phyloP scores from a whole-genome alignment of 306 rosid species.

The Gastrolobium bilobum region DNA sequence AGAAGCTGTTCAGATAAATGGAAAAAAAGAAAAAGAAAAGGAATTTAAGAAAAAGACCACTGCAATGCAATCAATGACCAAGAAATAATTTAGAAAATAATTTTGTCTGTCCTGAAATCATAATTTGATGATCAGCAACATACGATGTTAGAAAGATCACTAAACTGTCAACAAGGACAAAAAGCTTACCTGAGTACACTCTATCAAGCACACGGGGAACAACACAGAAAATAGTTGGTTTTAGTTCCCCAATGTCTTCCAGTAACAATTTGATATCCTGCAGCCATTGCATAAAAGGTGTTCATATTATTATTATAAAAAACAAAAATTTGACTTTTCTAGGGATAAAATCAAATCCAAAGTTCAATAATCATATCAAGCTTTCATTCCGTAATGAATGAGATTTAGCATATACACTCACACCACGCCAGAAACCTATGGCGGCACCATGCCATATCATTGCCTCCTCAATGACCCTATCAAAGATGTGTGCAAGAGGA shows the following conservation, averaged over 20 bases:
- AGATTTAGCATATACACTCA: constrained; percentile 56
- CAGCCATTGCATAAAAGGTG: constrained; percentile 43
- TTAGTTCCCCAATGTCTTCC: constrained; percentile 87
- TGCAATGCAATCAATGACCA: constrained; percentile 37
- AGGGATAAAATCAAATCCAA: constrained; percentile 6
- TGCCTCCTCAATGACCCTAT: constrained; percentile 84
- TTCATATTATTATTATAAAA: constrained; percentile 31
- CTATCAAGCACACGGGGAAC: constrained; percentile 98
- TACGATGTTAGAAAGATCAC: neutral
- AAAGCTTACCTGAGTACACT: constrained; percentile 71
- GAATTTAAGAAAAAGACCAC: constrained; percentile 21
- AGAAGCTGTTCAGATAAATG: constrained; percentile 6
- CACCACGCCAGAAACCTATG: constrained; percentile 98
- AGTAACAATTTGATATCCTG: constrained; percentile 84
- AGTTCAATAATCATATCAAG: constrained; percentile 43
- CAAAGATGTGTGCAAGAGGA: constrained; percentile 96
- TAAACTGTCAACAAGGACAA: constrained; percentile 20
- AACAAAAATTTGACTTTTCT: constrained; percentile 25
- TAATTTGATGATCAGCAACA: constrained; percentile 21
- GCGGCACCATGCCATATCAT: constrained; percentile 83
- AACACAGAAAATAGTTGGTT: constrained; percentile 86
- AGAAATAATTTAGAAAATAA: constrained; percentile 40
- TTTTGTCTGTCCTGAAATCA: constrained; percentile 32
- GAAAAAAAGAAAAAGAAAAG: neutral
- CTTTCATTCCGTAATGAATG: constrained; percentile 29